Conservation (phyloP, 441 rosid species). For the Jatropha multifida region DNA sequence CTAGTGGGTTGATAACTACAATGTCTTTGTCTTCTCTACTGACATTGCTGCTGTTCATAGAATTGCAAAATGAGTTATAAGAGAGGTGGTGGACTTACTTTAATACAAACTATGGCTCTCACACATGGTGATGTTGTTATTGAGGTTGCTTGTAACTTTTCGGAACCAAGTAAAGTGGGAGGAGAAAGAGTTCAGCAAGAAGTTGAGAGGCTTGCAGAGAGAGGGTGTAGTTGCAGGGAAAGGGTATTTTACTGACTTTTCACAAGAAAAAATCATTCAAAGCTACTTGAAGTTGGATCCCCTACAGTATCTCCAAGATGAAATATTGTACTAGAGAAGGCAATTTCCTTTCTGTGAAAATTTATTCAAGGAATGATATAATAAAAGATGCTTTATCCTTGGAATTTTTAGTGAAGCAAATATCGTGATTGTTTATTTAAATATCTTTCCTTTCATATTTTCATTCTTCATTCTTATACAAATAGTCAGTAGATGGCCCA, state of each 20-base stretch:
- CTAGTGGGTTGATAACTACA: conserved; percentile 82
- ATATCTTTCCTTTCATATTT: too few species aligned
- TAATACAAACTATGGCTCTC: conserved; percentile 93
- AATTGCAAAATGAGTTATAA: conserved; percentile 58
- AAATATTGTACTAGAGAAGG: too few species aligned
- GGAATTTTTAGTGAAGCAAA: too few species aligned
- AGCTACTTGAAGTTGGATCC: conserved; percentile 38
- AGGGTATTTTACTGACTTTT: conserved; percentile 78
- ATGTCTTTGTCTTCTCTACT: conserved; percentile 58
- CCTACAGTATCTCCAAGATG: too few species aligned
- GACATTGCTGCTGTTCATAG: conserved; percentile 52
- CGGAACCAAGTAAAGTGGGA: conserved; percentile 69
- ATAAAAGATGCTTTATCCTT: too few species aligned
- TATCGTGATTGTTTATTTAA: too few species aligned
- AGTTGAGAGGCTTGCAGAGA: conserved; percentile 59
- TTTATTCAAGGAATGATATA: neutral
- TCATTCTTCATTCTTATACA: too few species aligned
- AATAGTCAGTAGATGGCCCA: too few species aligned
- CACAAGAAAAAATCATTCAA: conserved; percentile 55
- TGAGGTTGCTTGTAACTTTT: conserved; percentile 88
- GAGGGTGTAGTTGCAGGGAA: conserved; percentile 60
- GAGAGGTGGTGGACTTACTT: conserved; percentile 77
- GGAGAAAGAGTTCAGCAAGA: conserved; percentile 67
- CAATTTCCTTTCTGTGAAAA: neutral
- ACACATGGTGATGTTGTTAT: conserved; percentile 46